Base-by-base conservation (phyloP, 306 rosid genomes). In the Medicago lupulina region DNA sequence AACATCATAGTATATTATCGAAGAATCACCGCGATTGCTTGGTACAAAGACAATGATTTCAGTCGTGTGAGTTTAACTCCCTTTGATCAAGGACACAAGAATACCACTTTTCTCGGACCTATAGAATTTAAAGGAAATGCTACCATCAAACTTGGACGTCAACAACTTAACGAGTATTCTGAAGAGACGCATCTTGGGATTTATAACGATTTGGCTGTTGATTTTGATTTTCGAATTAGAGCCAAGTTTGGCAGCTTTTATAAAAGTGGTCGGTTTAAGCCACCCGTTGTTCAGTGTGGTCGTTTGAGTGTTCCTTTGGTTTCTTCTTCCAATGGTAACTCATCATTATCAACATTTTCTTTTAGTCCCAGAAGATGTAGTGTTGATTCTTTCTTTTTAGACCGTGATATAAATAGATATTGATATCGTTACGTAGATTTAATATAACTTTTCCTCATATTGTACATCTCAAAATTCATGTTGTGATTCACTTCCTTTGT, bases 51-150 rank as follows among this genome's bases (percentile, higher is more conserved):
- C 0, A 82, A 58, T n/a, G 46, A 8, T 0, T 79, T 82, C 43
- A 53, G 8, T 23, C 1, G 4, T 1, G 67, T 70, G 13, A 62
- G 9, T 12, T 58, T 84, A 25, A 2, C 78, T 12, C 85, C 85
- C 66, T 84, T 84, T 77, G 79, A 69, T 5, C 88, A 80, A 81
- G 88, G 85, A 1, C 78, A 81, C 31, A 80, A 77, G 78, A 84
- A 81, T 9, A 84, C 85, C 0, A 71, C 67, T 7, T 67, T 55
- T 25, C 73, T 84, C 16, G 76, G 57, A 1, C 31, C 69, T 9
- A 70, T 51, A 6, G 59, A 12, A 9, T 83, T 83, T 36, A 10
- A 59, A 59, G 87, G 87, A 6, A 38, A 72, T 0, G 58, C 72
- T 51, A 65, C 34, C 40, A 34, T 84, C 0, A n/a, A 12, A 0